Evolutionary conservation across 805 yeast genomes (phyloP), one percentile per base, ranked within the genome.

Genomic region (Sungouiella thailandica): DNA sequence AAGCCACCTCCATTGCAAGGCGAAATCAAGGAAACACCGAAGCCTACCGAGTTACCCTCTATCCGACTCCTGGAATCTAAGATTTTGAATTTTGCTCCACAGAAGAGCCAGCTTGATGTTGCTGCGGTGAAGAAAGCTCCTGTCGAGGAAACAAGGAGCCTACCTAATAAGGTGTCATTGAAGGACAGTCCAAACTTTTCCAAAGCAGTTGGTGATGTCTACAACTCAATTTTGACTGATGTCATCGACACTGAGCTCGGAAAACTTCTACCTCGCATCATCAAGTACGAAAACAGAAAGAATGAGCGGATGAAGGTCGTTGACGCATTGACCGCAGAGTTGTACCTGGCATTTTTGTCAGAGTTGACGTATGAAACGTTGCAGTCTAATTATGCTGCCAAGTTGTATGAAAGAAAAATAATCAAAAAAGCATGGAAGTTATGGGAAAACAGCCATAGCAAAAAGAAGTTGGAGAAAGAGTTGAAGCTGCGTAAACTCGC

Each of bases 311-410:
- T 23, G 12, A 19, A 38, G 7, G 33, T 65, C 1, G 52, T 77
- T 2, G 51, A 64, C 0, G 37, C 55, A 0, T 56, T 80, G n/a
- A 50, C 79, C 1, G 47, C 54, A 1, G 83, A 78, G 25, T 51
- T 84, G 1, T 81, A 62, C 41, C 49, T 55, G 12, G 84, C 89
- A 0, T 80, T 83, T 45, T 48, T 84, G 26, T 67, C 72, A 28
- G 89, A 83, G 43, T 62, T 72, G 24, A 50, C 74, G 0, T 76
- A 67, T 46, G 53, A 70, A 24, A 52, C 59, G 3, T 55, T 63
- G 0, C 47, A 70, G 26, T 70, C 70, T 18, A 50, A 62, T 2
- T 55, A 58, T 28, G 83, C 93, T 0, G 69, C 62, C n/a, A 20
- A 40, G 1, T 51, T 65, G 27, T 52, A 70, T 28, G 44, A 57